phyloP scores from a whole-genome alignment of 192 early-diverging fungal species.

The Linnemannia hyalina region DNA sequence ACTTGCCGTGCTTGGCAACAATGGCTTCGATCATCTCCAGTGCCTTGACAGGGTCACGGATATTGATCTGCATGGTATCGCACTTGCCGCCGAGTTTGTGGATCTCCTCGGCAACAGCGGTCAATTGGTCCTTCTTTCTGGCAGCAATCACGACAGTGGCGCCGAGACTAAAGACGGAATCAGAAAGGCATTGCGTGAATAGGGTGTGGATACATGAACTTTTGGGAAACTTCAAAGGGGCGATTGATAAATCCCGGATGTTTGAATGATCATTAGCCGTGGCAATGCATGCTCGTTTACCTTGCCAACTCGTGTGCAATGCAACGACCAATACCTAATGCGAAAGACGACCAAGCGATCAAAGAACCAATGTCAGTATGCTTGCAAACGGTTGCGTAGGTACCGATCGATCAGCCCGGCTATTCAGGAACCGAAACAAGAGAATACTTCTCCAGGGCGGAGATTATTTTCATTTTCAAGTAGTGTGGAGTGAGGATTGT shows the following conservation, averaged over 20 bases:
- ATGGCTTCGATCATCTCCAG: conserved; percentile 45
- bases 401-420: not conserved
- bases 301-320: conserved; percentile 64
- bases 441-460: not conserved
- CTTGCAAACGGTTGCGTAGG: not conserved
- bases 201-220: not conserved
- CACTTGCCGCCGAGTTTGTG: conserved; percentile 50
- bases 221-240: not conserved
- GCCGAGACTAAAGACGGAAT: conserved; percentile 43
- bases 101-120: conserved; percentile 52
- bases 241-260: not conserved
- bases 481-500: not conserved
- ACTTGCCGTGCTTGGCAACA: conserved; percentile 53
- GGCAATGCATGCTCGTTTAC: not conserved
- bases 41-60: conserved; percentile 45
- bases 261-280: not conserved
- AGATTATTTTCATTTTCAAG: not conserved
- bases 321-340: conserved; percentile 53
- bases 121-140: conserved; percentile 55
- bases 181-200: not conserved
- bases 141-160: conserved; percentile 65
- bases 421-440: not conserved
- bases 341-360: not conserved
- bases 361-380: not conserved
- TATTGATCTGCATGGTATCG: conserved; percentile 54